Percentiles rank a stretch among this genome's conserved stretches.
phyloP scores from a whole-genome alignment of 1,284 basidiomycete species.

The Irpex sp. region DNA sequence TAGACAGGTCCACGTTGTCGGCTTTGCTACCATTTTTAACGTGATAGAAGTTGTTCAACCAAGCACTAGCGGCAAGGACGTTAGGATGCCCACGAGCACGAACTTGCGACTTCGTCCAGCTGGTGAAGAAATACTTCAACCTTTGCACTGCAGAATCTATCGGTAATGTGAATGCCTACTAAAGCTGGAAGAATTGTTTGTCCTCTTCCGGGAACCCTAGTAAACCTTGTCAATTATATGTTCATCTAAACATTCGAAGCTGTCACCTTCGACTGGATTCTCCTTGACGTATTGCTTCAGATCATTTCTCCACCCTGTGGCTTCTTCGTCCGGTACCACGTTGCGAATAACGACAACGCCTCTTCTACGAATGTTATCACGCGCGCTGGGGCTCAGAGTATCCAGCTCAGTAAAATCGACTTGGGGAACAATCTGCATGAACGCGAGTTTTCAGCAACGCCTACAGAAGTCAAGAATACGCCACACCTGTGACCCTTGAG shows the following conservation, averaged over 20 bases:
- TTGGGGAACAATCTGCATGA: slow-evolving; percentile 46
- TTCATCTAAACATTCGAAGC: slow-evolving; percentile 18
- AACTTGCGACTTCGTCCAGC: slow-evolving; percentile 70
- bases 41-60: slow-evolving; percentile 66
- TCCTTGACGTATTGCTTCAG: slow-evolving; percentile 52
- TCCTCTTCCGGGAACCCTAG: slow-evolving; percentile 52
- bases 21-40: slow-evolving; percentile 29
- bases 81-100: slow-evolving; percentile 75
- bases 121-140: slow-evolving; percentile 19
- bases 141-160: not conserved
- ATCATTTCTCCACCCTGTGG: slow-evolving; percentile 50
- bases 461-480: slow-evolving; percentile 10
- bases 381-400: slow-evolving; percentile 40
- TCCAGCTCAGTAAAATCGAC: slow-evolving; percentile 52
- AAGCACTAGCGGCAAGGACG: slow-evolving; percentile 54
- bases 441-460: not conserved
- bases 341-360: slow-evolving; percentile 62
- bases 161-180: slow-evolving; percentile 37
- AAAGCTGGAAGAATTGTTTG: slow-evolving; percentile 72
- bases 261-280: slow-evolving; percentile 46
- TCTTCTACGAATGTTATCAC: slow-evolving; percentile 48
- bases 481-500: slow-evolving; percentile 45
- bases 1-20: slow-evolving; percentile 61
- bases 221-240: not conserved
- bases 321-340: slow-evolving; percentile 55